Evolutionary conservation across 2,329 filamentous ascomycete species (phyloP).

Genomic region (Diaporthe capsici): DNA sequence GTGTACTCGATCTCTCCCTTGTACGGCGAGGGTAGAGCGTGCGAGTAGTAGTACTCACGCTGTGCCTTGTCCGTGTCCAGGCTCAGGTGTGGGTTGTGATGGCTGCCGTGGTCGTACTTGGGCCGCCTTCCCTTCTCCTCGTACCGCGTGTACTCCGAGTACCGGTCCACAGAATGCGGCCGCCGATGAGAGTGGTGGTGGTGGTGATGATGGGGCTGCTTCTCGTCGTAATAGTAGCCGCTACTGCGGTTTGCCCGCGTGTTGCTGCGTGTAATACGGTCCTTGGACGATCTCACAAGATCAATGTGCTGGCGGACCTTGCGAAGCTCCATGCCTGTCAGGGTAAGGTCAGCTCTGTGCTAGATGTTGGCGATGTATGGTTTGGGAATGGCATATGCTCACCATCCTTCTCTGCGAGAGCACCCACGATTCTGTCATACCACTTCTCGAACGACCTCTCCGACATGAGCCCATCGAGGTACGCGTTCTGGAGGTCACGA

Average conservation of each 20-base stretch:
- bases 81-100: slow-evolving; percentile 31
- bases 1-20: slow-evolving; percentile 42
- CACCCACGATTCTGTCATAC: slow-evolving; percentile 48
- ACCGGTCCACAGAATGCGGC: slow-evolving; percentile 37
- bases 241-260: slow-evolving; percentile 33
- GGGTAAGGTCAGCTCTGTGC: not conserved
- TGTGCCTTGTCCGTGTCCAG: slow-evolving; percentile 40
- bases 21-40: slow-evolving; percentile 39
- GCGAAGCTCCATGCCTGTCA: slow-evolving; percentile 37
- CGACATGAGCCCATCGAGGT: slow-evolving; percentile 45
- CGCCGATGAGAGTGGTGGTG: slow-evolving; percentile 31
- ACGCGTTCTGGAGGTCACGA: slow-evolving; percentile 37
- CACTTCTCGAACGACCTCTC: slow-evolving; percentile 46
- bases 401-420: slow-evolving; percentile 49
- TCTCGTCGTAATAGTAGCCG: slow-evolving; percentile 33
- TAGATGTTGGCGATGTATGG: not conserved
- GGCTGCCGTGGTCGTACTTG: slow-evolving; percentile 29
- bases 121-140: slow-evolving; percentile 34
- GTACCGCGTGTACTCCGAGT: slow-evolving; percentile 29
- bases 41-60: slow-evolving; percentile 40
- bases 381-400: slow-evolving; percentile 26
- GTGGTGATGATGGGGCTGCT: slow-evolving; percentile 6
- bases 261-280: slow-evolving; percentile 35
- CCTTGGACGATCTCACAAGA: slow-evolving; percentile 37
- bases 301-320: slow-evolving; percentile 40